Percentiles rank a stretch among this genome's conserved stretches.
Conservation (phyloP, 805 yeast species). For the Sungouiella thailandica region DNA sequence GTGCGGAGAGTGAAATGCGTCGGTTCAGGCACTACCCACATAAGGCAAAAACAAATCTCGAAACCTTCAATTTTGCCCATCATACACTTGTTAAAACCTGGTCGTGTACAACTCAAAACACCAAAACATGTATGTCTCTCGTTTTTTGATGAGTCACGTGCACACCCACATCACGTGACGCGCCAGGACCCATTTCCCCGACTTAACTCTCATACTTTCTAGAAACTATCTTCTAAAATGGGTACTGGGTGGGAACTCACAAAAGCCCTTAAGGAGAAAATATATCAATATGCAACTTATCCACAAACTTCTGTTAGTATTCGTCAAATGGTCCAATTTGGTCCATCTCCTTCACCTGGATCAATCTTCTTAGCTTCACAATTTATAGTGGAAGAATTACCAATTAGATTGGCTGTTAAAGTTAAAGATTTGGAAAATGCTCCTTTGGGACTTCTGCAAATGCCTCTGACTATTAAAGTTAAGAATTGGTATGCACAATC, state of each 20-base stretch:
- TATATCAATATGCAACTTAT: slow-evolving; percentile 60
- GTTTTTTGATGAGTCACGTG: too few relatives aligned
- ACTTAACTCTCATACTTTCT: too few relatives aligned
- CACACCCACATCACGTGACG: too few relatives aligned
- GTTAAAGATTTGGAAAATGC: slow-evolving; percentile 79
- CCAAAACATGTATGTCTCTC: too few relatives aligned
- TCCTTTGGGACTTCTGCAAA: slow-evolving; percentile 67
- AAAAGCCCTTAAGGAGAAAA: slow-evolving; percentile 45
- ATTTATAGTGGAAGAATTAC: slow-evolving; percentile 80
- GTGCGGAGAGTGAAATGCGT: too few relatives aligned
- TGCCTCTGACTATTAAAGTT: slow-evolving; percentile 73
- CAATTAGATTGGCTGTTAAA: slow-evolving; percentile 79
- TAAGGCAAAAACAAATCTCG: too few relatives aligned
- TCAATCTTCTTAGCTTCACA: slow-evolving; percentile 77
- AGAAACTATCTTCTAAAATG: slow-evolving; percentile 23
- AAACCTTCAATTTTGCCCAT: too few relatives aligned
- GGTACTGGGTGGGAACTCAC: slow-evolving; percentile 49
- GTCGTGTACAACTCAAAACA: too few relatives aligned
- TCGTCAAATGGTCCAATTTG: slow-evolving; percentile 89
- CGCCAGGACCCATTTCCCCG: too few relatives aligned
- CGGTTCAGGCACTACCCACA: too few relatives aligned
- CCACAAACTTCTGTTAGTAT: slow-evolving; percentile 82
- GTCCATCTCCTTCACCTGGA: slow-evolving; percentile 74
- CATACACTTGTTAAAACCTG: too few relatives aligned
- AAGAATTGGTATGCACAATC: slow-evolving; percentile 89